Evolutionary conservation across 306 rosid species (phyloP).

Genomic region (Rosa rugosa): DNA sequence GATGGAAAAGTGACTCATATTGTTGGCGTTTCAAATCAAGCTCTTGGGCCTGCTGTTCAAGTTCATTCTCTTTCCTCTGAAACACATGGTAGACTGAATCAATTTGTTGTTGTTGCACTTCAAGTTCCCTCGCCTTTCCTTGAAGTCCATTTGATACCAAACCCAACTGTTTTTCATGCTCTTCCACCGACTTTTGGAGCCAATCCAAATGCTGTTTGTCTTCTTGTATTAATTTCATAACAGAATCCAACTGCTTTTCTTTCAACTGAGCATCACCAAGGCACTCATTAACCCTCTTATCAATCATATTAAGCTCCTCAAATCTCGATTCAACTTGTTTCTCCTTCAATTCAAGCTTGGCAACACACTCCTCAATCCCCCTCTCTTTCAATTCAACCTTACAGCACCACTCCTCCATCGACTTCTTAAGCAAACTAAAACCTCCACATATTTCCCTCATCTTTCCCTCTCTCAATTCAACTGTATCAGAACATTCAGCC

Average conservation of each 20-base stretch:
- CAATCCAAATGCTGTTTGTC: slow-evolving; percentile 16
- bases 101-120: background rate
- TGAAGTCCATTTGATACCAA: slow-evolving; percentile 20
- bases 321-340: background rate
- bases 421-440: background rate
- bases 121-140: slow-evolving; percentile 23
- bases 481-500: background rate
- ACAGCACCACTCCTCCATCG: slow-evolving; percentile 15
- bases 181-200: slow-evolving; percentile 9
- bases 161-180: background rate
- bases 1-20: background rate
- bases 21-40: background rate
- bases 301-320: slow-evolving; percentile 13
- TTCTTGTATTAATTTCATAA: slow-evolving; percentile 7
- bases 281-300: slow-evolving; percentile 11
- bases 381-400: background rate
- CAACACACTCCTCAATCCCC: background rate
- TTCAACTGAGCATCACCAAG: slow-evolving; percentile 8
- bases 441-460: background rate
- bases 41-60: slow-evolving; percentile 16
- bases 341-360: slow-evolving; percentile 5
- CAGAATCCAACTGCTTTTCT: slow-evolving; percentile 10
- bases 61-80: slow-evolving; percentile 3
- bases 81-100: background rate
- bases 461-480: background rate